Evolutionary conservation across 2,329 filamentous ascomycete genomes (phyloP), one percentile per base, ranked within the genome.

Genomic region (Pseudogymnoascus sp.): DNA sequence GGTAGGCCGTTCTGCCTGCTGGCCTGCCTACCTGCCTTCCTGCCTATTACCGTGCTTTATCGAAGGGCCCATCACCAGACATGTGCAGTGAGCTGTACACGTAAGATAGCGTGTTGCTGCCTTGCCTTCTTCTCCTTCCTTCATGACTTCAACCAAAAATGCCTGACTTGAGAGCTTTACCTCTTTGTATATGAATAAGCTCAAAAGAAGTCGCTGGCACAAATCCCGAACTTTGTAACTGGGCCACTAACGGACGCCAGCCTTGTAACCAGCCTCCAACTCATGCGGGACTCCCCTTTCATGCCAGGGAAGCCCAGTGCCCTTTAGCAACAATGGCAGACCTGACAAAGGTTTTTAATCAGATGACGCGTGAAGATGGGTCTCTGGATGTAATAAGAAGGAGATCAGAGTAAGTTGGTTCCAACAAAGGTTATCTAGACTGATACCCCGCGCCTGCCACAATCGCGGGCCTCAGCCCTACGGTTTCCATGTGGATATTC

Each of bases 371-470:
- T 14, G 61, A 63, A 32, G 37, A 65, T 59, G 65, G 64, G 6
- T 20, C 30, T 6, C 43, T 61, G 37, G 64, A 68, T 54, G n/a
- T 61, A 6, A 32, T 58, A 18, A 62, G 62, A 6, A 63, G 66
- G 30, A 62, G 39, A 47, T 25, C 20, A 61, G 64, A 65, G 66
- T 67, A 62, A 54, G 65, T 66, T 12, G 18, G 54, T 61, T 18
- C 16, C 32, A 47, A 37, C 20, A 6, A 14, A 60, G n/a, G n/a
- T 22, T 38, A 37, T 30, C n/a, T n/a, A n/a, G n/a, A 18, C 18
- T 14, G 7, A 22, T 58, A 59, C n/a, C 37, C 37, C n/a, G 47
- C 57, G 12, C 20, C 18, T n/a, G 7, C 20, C 39, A 22, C 28
- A 43, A 54, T n/a, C 58, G 11, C 32, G 37, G 37, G 22, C 38